Evolutionary conservation across 78 protist genomes (phyloP), one percentile per base, ranked within the genome.

Genomic region (Diacronema lutheri): DNA sequence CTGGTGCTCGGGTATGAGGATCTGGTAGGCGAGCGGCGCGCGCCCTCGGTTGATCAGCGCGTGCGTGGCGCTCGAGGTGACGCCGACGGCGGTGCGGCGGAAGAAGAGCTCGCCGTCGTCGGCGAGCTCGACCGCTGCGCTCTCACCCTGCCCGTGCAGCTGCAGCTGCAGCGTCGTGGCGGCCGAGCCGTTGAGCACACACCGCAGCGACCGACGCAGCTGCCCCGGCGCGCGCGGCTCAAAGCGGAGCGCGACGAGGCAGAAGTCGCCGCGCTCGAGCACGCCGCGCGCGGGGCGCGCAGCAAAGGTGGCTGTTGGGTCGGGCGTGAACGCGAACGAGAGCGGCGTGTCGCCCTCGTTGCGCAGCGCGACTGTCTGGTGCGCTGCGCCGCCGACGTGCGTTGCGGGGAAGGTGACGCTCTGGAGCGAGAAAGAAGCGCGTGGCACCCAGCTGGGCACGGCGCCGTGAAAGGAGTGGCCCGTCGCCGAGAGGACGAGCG

Each of bases 311-410:
- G 61, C 60, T 0, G 71, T 0, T 20, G 21, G 46, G 31, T 58
- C 82, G 40, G 7, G 23, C 25, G 13, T 14, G 44, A 71, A 0
- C n/a, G 21, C 25, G 44, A 57, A 84, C 14, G 50, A 21, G 72
- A 71, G 31, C 35, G 88, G 82, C 56, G 88, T 84, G 60, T 84
- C 88, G n/a, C 56, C 76, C 29, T 38, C 62, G 81, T 84, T 84
- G 58, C 26, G 0, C 31, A 84, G 38, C 81, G 61, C 57, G 23
- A 72, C 20, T 14, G 77, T 58, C 81, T 71, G 65, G 74, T 12
- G 38, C 31, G 61, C 72, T 12, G 33, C 5, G 58, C 56, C 66
- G 60, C 65, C 40, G n/a, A 55, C 69, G 60, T 77, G 69, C 35
- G 19, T 0, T 2, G 60, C 64, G 29, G 88, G 88, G 73, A 84